Base-by-base conservation (phyloP, 208 protist species). In the Leishmania tarentolae region DNA sequence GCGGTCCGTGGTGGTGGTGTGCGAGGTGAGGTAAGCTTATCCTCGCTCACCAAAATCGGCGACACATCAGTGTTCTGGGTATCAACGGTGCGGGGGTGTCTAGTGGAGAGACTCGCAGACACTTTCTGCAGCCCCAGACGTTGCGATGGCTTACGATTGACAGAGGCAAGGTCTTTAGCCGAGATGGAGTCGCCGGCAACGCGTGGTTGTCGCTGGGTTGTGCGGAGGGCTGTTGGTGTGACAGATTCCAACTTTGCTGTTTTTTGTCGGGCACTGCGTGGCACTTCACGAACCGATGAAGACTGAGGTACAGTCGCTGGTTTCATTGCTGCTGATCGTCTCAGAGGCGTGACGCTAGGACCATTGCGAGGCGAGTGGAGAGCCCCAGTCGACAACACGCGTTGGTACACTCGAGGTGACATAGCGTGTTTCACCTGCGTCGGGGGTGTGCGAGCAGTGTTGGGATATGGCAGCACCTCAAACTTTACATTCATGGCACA, bases 311-410 rank as follows among this genome's bases (percentile, higher is more conserved):
- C 72, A 1, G 72, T 44, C 7, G 50, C 15, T 24, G 24, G n/a
- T 11, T 17, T 40, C 0, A 3, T 46, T 37, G 70, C 46, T 42
- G 47, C n/a, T 40, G n/a, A 15, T 76, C 21, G 46, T 31, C 72
- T 40, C n/a, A 19, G 40, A 66, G 47, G 56, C 28, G 74, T 77
- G 52, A 47, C n/a, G 11, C 1, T 7, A n/a, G n/a, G 40, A 44
- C 28, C n/a, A n/a, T 47, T 46, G 56, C 52, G 74, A 37, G 47
- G 74, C 17, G 74, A 46, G 21, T 21, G 53, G 9, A 77, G 28
- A n/a, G 8, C 56, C 11, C 74, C 74, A 3, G 74, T 68, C 35
- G 74, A 77, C 19, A 42, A 68, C 37, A 77, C 35, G 31, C 74
- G 37, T 9, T 37, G 74, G 74, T 50, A 77, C 19, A 17, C 37